Percentiles rank a stretch among this genome's conserved stretches.
These are phyloP conservation scores for Cantharellus anzutake DNA, from an alignment of 768 basidiomycete species.

Conservation along the genomic window DNA sequence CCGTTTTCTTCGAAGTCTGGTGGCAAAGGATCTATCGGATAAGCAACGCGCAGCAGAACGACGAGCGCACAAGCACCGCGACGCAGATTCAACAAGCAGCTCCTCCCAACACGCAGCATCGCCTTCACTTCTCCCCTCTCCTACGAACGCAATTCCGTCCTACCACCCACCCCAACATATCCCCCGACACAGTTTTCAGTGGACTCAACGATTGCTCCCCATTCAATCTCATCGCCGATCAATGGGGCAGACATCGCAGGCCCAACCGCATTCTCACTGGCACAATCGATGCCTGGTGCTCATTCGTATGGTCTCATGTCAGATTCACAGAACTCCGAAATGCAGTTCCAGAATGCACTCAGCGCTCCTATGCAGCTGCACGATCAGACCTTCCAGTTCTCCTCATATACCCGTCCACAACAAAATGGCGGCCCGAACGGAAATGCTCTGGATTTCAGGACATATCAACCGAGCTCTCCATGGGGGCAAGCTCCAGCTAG, in stretches of 20 bases:
- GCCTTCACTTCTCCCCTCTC: not conserved
- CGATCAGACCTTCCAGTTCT: not conserved
- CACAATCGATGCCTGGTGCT: not conserved
- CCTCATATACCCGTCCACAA: not conserved
- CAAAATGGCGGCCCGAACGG: not conserved
- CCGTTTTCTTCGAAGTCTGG: slow-evolving; percentile 54
- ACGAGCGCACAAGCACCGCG: slow-evolving; percentile 1
- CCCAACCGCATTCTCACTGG: not conserved
- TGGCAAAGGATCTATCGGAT: slow-evolving; percentile 38
- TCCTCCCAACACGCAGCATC: not conserved
- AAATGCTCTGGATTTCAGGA: not conserved
- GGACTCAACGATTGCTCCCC: not conserved
- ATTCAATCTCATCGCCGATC: not conserved
- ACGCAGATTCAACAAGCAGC: not conserved
- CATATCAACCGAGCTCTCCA: not conserved
- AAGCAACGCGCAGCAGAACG: slow-evolving; percentile 25
- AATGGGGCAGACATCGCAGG: not conserved
- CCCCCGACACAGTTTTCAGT: not conserved
- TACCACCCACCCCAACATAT: not conserved
- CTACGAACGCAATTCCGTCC: not conserved
- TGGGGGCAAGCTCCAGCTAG: not conserved
- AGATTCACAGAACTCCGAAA: not conserved
- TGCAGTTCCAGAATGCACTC: not conserved
- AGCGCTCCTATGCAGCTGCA: not conserved
- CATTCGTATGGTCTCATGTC: not conserved